Evolutionary conservation across 139 green algal species (phyloP).

Genomic region (Tetradesmus obliquus): DNA sequence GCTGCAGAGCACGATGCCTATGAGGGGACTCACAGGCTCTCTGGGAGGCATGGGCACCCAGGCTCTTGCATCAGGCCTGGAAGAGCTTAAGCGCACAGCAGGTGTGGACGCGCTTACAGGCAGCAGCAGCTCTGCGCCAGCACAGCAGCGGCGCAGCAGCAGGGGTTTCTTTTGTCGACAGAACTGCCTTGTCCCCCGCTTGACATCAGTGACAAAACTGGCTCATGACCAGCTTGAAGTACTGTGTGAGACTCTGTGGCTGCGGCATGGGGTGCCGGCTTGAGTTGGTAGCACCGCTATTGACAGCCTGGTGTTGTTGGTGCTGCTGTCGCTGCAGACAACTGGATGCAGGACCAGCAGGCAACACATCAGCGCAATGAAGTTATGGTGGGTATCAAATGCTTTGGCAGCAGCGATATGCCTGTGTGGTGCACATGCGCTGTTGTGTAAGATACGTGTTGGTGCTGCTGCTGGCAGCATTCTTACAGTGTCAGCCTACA

Average conservation of each 20-base stretch:
- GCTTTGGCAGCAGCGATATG: background rate
- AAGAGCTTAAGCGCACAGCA: slow-evolving; percentile 25
- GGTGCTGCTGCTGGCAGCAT: no score
- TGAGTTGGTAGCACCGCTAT: background rate
- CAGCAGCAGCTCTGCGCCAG: background rate
- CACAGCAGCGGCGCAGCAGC: background rate
- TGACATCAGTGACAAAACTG: background rate
- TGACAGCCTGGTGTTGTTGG: background rate
- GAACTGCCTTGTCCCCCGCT: background rate
- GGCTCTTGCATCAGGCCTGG: slow-evolving; percentile 30
- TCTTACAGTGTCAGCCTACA: no score
- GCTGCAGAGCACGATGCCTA: slow-evolving; percentile 1
- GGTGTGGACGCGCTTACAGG: background rate
- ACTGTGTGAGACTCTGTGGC: background rate
- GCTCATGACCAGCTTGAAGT: background rate
- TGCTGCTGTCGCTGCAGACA: slow-evolving; percentile 19
- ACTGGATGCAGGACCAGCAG: slow-evolving; percentile 41
- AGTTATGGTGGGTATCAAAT: slow-evolving; percentile 9
- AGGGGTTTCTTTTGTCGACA: background rate
- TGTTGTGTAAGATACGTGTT: no score
- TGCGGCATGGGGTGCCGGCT: background rate
- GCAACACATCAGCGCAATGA: slow-evolving; percentile 35
- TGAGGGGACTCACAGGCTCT: background rate
- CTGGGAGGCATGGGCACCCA: slow-evolving; percentile 8
- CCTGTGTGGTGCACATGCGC: background rate